A percentile compares a stretch with the other conserved stretches of the same genome.
Evolutionary conservation across 352 stramenopile species (phyloP).

Genomic region (Pythium coloratum): DNA sequence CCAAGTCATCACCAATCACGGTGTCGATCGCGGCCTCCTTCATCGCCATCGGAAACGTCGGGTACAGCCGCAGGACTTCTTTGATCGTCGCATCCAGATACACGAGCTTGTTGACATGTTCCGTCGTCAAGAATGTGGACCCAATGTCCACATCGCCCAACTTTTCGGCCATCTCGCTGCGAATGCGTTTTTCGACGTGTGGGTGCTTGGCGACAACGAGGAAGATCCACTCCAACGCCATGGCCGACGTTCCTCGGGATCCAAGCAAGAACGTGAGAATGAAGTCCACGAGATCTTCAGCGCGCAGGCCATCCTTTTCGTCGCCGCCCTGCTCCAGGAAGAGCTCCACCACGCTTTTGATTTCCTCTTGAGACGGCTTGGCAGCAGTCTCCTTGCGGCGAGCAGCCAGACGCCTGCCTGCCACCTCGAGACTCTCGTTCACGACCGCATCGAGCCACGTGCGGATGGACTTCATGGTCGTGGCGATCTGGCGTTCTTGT

Average conservation of each 20-base stretch:
- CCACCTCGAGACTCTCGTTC: background rate
- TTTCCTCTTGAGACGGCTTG: background rate
- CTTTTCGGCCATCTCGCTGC: constrained; percentile 35
- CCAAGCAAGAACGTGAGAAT: constrained; percentile 63
- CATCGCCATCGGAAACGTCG: constrained; percentile 14
- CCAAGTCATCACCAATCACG: constrained; percentile 7
- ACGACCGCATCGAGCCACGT: constrained; percentile 44
- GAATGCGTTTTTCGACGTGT: constrained; percentile 39
- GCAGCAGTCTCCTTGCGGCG: too few species aligned
- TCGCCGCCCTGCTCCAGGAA: constrained; percentile 16
- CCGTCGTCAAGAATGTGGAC: constrained; percentile 28
- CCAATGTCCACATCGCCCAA: background rate
- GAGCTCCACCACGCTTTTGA: constrained; percentile 16
- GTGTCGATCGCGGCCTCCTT: background rate
- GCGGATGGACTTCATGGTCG: constrained; percentile 32
- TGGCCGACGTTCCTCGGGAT: constrained; percentile 73
- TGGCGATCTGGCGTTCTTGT: constrained; percentile 31
- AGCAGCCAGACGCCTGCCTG: background rate
- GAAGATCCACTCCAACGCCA: constrained; percentile 66
- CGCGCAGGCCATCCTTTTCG: constrained; percentile 26
- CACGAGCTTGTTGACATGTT: constrained; percentile 45
- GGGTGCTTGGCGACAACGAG: constrained; percentile 64
- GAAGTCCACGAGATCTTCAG: constrained; percentile 62
- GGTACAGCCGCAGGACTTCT: constrained; percentile 66
- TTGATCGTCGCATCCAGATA: constrained; percentile 58